Conservation (phyloP, 148 eudicot genomes). For the Amaranthus hypochondriacus region DNA sequence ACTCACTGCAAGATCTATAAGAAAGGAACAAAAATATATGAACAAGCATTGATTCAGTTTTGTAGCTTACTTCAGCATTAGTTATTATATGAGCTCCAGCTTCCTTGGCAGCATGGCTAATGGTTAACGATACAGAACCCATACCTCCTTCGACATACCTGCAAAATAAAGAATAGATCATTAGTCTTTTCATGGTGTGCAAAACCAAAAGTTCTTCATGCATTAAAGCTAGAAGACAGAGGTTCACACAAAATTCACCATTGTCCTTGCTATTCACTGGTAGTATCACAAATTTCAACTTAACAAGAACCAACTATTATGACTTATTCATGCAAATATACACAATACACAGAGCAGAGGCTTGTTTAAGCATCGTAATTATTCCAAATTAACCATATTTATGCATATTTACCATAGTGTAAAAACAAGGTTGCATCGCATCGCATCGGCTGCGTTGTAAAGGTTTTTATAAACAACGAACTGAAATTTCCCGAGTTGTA, state of each 20-base stretch:
- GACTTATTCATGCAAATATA: neutral
- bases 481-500: too few species aligned
- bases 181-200: neutral
- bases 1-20: neutral
- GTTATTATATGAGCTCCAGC: slow-evolving; percentile 69
- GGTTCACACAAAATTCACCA: neutral
- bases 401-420: neutral
- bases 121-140: slow-evolving; percentile 70
- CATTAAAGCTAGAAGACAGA: slow-evolving; percentile 10
- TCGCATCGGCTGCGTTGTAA: too few species aligned
- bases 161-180: slow-evolving; percentile 6
- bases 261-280: neutral
- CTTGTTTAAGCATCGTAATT: neutral
- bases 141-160: slow-evolving; percentile 67
- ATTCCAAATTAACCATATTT: neutral
- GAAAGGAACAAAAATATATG: neutral
- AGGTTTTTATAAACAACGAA: too few species aligned
- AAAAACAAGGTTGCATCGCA: neutral
- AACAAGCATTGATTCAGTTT: neutral
- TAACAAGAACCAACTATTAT: neutral
- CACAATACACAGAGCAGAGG: neutral
- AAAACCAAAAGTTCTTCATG: neutral
- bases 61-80: slow-evolving; percentile 50
- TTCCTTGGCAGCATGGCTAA: slow-evolving; percentile 61
- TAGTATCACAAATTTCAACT: neutral